Conservation (phyloP, 352 stramenopile genomes). For the Globisporangium recalcitrans region DNA sequence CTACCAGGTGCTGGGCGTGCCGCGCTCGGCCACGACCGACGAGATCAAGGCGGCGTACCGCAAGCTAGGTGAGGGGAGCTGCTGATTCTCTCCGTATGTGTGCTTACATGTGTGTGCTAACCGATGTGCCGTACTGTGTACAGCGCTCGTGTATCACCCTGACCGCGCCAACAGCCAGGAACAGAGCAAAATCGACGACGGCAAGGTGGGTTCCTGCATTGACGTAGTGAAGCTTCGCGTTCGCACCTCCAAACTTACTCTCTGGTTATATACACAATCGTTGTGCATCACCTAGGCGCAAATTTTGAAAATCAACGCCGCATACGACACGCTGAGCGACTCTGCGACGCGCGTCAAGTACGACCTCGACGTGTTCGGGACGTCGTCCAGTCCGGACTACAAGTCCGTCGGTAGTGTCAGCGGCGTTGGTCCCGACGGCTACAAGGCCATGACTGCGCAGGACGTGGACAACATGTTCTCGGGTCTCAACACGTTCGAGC, state of each 20-base stretch:
- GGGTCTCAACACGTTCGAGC: constrained; percentile 62
- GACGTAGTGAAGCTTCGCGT: background rate
- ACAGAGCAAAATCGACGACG: constrained; percentile 20
- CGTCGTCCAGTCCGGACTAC: constrained; percentile 36
- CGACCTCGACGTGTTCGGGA: constrained; percentile 65
- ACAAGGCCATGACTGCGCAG: constrained; percentile 62
- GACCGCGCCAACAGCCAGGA: constrained; percentile 45
- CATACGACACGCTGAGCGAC: constrained; percentile 67
- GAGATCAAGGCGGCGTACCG: constrained; percentile 77
- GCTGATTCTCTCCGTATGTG: background rate
- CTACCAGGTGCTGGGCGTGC: constrained; percentile 61
- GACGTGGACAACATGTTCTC: constrained; percentile 77
- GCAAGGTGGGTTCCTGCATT: constrained; percentile 27
- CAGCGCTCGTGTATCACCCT: constrained; percentile 68
- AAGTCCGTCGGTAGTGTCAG: background rate
- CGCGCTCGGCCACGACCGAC: constrained; percentile 51
- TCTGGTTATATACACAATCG: background rate
- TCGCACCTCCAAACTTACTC: background rate
- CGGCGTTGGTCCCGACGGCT: constrained; percentile 24
- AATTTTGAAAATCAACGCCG: constrained; percentile 67
- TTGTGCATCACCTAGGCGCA: constrained; percentile 16
- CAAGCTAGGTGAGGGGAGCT: constrained; percentile 45
- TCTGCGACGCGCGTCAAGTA: constrained; percentile 46
- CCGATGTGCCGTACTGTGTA: background rate
- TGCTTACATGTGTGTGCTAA: background rate